Base-by-base conservation (phyloP, 805 yeast genomes). In the Lachancea meyersii region DNA sequence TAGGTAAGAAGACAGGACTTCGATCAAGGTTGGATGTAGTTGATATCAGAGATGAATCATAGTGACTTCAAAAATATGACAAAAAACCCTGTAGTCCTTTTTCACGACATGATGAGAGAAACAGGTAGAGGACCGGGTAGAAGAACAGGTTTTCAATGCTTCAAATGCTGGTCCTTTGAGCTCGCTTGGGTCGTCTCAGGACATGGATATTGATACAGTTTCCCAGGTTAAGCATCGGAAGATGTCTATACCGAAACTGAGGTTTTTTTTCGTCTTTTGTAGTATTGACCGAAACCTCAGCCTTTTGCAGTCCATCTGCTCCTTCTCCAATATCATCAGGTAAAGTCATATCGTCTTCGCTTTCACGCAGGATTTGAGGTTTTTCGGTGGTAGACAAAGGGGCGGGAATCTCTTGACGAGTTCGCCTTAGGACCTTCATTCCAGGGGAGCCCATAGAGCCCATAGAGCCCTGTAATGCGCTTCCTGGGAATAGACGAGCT, bases 111-210 rank as follows among this genome's bases (percentile, higher is more conserved):
- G 32, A 17, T 11, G 9, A 16, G 19, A 30, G 19, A 14, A 30
- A 13, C 32, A 10, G 14, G 5, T 30, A 7, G 19, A 30, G 32
- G 32, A 30, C 4, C 19, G 32, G 32, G 32, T 10, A 17, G 19
- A 30, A 5, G 10, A 10, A 8, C 17, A 18, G 32, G 9, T 5
- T 13, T 17, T n/a, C 16, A 28, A 28, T 7, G n/a, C n/a, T n/a
- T n/a, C n/a, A n/a, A n/a, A n/a, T n/a, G n/a, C 22, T n/a, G 16
- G 20, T 18, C 20, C 11, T 30, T 6, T 21, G 32, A 16, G 7
- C 30, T 35, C 65, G 53, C 48, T 52, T 57, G 20, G 67, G 67
- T 21, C 67, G 47, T 31, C 52, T 53, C 9, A 61, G 45, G 8
- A 62, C 55, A 39, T 61, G 61, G 3, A 60, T 47, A 31, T 55